These are phyloP conservation scores for Neopestalotiopsis sp. DNA, from an alignment of 2,329 filamentous ascomycete species.

Conservation along the genomic window DNA sequence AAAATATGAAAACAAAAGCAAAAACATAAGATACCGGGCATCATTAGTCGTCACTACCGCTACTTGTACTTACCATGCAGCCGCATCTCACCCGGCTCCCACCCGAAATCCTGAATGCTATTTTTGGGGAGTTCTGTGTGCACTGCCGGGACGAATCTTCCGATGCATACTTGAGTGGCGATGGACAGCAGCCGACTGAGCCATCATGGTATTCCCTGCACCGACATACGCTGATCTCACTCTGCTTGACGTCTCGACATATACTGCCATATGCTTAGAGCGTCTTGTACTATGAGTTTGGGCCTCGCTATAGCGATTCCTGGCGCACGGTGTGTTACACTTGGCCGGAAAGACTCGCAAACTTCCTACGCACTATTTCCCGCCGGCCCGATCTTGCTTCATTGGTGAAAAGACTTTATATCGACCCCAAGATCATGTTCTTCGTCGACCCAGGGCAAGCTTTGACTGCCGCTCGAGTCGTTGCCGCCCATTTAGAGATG, in stretches of 20 bases:
- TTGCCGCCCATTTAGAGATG: background rate
- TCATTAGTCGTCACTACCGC: too few relatives aligned
- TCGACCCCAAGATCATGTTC: constrained; percentile 1
- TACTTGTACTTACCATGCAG: background rate
- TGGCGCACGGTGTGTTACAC: background rate
- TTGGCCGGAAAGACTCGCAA: background rate
- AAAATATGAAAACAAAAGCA: too few relatives aligned
- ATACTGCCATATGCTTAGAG: background rate
- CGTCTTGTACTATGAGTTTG: background rate
- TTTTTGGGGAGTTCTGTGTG: background rate
- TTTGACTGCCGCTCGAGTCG: background rate
- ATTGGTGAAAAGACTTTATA: background rate
- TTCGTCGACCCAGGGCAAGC: background rate
- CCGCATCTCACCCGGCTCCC: background rate
- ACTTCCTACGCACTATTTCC: background rate
- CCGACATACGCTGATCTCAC: background rate
- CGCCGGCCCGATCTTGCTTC: background rate
- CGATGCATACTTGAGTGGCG: background rate
- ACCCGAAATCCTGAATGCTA: background rate
- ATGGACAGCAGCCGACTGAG: background rate
- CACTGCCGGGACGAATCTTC: background rate
- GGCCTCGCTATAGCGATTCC: background rate
- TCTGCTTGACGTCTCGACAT: background rate
- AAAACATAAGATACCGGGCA: too few relatives aligned
- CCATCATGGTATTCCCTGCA: background rate